Percentiles rank a stretch among this genome's conserved stretches.
phyloP scores from a whole-genome alignment of 2,329 filamentous ascomycete genomes.

The Penicillium griseofulvum region DNA sequence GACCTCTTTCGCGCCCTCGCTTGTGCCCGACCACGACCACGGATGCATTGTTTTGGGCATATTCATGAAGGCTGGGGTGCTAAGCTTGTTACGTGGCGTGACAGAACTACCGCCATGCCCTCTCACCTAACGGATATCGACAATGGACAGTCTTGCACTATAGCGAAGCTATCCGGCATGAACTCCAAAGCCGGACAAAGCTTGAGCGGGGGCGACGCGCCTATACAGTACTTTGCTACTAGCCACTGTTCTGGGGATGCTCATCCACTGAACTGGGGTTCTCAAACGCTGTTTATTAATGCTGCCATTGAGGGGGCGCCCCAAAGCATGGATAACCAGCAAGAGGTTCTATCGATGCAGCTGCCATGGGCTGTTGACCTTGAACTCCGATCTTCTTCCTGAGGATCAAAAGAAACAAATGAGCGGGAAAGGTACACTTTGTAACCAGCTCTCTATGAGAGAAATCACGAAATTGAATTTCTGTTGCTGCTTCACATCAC shows the following conservation, averaged over 20 bases:
- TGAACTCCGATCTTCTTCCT: not conserved
- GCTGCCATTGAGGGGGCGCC: slow-evolving; percentile 52
- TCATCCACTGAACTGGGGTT: slow-evolving; percentile 36
- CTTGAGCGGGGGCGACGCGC: not conserved
- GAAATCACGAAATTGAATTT: not conserved
- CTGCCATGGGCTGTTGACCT: not conserved
- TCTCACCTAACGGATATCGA: slow-evolving; percentile 51
- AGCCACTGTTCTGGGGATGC: slow-evolving; percentile 41
- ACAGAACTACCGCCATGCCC: slow-evolving; percentile 28
- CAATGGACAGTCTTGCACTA: slow-evolving; percentile 36
- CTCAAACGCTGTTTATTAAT: slow-evolving; percentile 61
- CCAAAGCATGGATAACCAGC: not conserved
- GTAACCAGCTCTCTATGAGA: not conserved
- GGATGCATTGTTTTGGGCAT: slow-evolving; percentile 43
- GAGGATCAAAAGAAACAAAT: not conserved
- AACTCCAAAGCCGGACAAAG: not conserved
- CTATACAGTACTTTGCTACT: slow-evolving; percentile 32
- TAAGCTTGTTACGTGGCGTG: slow-evolving; percentile 53
- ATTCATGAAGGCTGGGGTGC: slow-evolving; percentile 57
- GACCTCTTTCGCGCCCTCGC: slow-evolving; percentile 31
- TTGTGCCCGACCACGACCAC: slow-evolving; percentile 25
- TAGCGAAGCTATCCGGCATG: slow-evolving; percentile 28
- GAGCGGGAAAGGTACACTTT: not conserved
- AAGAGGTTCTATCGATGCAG: not conserved
- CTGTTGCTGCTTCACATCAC: not conserved